phyloP scores from a whole-genome alignment of 192 early-diverging fungal species.

The Coemansia javaensis region DNA sequence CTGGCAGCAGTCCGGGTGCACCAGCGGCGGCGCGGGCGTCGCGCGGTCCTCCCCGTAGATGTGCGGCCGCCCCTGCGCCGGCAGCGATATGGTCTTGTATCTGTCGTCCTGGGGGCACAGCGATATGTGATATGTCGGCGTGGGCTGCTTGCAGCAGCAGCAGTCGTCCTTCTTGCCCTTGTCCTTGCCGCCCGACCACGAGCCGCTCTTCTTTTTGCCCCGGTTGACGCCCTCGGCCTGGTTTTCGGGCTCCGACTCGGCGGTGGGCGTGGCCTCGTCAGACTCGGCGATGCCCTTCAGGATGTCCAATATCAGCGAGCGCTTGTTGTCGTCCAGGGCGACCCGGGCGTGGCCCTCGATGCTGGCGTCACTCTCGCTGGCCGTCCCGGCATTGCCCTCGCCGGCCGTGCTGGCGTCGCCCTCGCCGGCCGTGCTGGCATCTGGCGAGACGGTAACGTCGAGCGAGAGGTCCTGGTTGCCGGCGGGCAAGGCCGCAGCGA shows the following conservation, averaged over 20 bases:
- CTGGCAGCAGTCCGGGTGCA: slow-evolving; percentile 12
- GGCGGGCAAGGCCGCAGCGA: neutral
- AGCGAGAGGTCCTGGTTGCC: neutral
- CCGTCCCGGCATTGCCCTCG: neutral
- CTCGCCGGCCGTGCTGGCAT: neutral
- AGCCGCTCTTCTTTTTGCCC: too few species aligned
- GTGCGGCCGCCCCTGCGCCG: slow-evolving; percentile 30
- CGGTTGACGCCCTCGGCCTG: slow-evolving; percentile 8
- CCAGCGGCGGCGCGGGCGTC: slow-evolving; percentile 11
- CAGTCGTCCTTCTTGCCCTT: neutral
- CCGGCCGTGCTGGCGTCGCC: neutral
- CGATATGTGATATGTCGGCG: slow-evolving; percentile 40
- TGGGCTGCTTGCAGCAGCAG: slow-evolving; percentile 15
- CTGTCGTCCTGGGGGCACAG: slow-evolving; percentile 15
- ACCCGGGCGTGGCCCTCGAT: neutral
- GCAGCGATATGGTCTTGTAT: slow-evolving; percentile 42
- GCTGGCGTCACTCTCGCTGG: too few species aligned
- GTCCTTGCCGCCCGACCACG: neutral
- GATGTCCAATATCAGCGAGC: neutral
- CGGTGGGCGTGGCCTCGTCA: neutral
- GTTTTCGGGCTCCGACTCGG: neutral
- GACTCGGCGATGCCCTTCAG: neutral
- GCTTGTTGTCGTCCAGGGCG: neutral
- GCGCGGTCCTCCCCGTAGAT: slow-evolving; percentile 18
- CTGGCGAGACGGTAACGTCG: neutral